Percentiles rank a stretch among this genome's conserved stretches.
These are phyloP conservation scores for Pseudozyma tsukubaensis DNA, from an alignment of 1,284 basidiomycete species.

Conservation along the genomic window DNA sequence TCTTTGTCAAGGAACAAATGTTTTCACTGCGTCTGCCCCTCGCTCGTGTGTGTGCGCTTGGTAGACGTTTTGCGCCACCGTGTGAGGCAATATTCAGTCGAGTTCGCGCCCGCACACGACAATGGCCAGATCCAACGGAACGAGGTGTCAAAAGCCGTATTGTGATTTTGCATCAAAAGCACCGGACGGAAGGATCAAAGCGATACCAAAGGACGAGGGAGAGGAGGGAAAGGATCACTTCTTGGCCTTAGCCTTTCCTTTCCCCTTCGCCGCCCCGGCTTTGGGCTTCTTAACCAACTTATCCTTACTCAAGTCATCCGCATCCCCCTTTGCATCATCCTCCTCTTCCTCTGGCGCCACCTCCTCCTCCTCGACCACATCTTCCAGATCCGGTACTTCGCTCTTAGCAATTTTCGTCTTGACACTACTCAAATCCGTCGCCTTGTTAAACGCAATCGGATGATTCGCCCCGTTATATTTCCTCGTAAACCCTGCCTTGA, in stretches of 20 bases:
- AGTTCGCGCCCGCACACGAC: too few relatives aligned
- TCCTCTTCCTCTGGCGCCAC: conserved; percentile 52
- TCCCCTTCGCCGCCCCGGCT: conserved; percentile 66
- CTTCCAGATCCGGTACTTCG: conserved; percentile 56
- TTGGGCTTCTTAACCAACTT: conserved; percentile 73
- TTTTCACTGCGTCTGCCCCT: too few relatives aligned
- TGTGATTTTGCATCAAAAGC: too few relatives aligned
- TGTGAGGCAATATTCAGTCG: too few relatives aligned
- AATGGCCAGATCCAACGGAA: too few relatives aligned
- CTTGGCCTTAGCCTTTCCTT: conserved; percentile 31
- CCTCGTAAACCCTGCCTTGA: conserved; percentile 84
- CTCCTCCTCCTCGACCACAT: conserved; percentile 69
- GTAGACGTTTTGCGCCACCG: too few relatives aligned
- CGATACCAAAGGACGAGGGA: too few relatives aligned
- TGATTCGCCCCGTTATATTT: conserved; percentile 73
- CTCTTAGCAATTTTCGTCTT: conserved; percentile 47
- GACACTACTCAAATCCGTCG: conserved; percentile 19
- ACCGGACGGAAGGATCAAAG: too few relatives aligned
- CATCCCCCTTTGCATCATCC: conserved; percentile 60
- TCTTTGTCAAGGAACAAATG: too few relatives aligned
- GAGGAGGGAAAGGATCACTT: too few relatives aligned
- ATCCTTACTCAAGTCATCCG: conserved; percentile 70
- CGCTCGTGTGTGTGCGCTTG: too few relatives aligned
- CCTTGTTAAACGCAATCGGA: conserved; percentile 61
- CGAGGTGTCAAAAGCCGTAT: too few relatives aligned